These are phyloP conservation scores for Conringia planisiliqua DNA, from an alignment of 345 rosid species.

Conservation along the genomic window DNA sequence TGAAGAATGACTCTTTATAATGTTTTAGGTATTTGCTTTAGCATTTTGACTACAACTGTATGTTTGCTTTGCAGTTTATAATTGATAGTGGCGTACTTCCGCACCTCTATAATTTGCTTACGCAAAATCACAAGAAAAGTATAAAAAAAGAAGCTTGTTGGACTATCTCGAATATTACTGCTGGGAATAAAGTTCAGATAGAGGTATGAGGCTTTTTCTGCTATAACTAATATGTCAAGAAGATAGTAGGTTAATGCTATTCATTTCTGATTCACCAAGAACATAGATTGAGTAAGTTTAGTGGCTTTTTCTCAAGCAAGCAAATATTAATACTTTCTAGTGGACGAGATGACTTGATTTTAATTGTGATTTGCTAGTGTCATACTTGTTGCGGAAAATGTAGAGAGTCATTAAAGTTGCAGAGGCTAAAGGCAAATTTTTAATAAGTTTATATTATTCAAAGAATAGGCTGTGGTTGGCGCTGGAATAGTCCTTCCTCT, in stretches of 20 bases:
- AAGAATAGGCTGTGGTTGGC: slow-evolving; percentile 61
- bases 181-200: slow-evolving; percentile 72
- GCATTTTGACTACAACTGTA: not conserved
- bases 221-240: not conserved
- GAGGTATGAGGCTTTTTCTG: slow-evolving; percentile 47
- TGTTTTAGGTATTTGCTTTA: slow-evolving; percentile 4
- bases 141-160: slow-evolving; percentile 89
- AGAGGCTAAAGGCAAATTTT: not conserved
- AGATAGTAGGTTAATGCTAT: slow-evolving; percentile 5
- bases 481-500: slow-evolving; percentile 68
- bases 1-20: not conserved
- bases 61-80: slow-evolving; percentile 53
- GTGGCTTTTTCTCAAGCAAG: not conserved
- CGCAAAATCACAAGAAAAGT: slow-evolving; percentile 78
- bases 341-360: not conserved
- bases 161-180: slow-evolving; percentile 91
- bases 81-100: slow-evolving; percentile 71
- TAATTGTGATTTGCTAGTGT: not conserved
- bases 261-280: not conserved
- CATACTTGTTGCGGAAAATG: not conserved
- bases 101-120: slow-evolving; percentile 60
- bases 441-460: not conserved
- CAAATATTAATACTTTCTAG: not conserved
- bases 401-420: not conserved
- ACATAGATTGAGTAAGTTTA: not conserved